Evolutionary conservation across 805 yeast genomes (phyloP), one percentile per base, ranked within the genome.

Genomic region (Monosporozyma yasuniensis): DNA sequence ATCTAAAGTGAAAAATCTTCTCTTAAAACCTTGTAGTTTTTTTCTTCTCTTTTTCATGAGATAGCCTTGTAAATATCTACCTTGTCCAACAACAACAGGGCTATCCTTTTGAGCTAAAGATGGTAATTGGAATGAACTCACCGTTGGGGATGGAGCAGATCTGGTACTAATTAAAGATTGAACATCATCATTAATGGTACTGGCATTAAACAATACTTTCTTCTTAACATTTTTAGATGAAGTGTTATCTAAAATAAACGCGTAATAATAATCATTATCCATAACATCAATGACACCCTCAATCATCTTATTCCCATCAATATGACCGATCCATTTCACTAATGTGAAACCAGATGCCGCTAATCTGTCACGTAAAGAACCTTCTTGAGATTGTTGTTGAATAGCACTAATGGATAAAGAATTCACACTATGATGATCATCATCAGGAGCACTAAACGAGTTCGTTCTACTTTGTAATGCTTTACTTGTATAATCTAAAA

Each of bases 171-270:
- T 46, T 42, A 54, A 10, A 10, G 61, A 49, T 16, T 49, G 47
- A 8, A 39, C n/a, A 42, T 56, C 62, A 14, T 56, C 64, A 27
- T 56, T 50, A 4, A 61, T 61, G 14, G 65, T 66, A 49, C 70
- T 70, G 43, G 75, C 77, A 49, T 81, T 77, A 66, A 89, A 89
- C 50, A 81, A 72, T 1, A 91, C 80, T 52, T 84, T 87, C 65
- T 91, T 93, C 44, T 88, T 81, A 21, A 82, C 83, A 30, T 84
- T 87, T 60, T 86, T 88, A 30, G 96, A 84, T 58, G 89, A 87
- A 0, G 96, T 84, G 68, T 91, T 91, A 67, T 91, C 98, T 61
- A 91, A 84, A 23, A 93, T 83, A 63, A 91, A 86, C 0, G 96
- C 97, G 46, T 64, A 65, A 67, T 78, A 84, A 59, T 83, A 76